These are phyloP conservation scores for Corymbia calophylla DNA, from an alignment of 441 rosid genomes.

Conservation along the genomic window DNA sequence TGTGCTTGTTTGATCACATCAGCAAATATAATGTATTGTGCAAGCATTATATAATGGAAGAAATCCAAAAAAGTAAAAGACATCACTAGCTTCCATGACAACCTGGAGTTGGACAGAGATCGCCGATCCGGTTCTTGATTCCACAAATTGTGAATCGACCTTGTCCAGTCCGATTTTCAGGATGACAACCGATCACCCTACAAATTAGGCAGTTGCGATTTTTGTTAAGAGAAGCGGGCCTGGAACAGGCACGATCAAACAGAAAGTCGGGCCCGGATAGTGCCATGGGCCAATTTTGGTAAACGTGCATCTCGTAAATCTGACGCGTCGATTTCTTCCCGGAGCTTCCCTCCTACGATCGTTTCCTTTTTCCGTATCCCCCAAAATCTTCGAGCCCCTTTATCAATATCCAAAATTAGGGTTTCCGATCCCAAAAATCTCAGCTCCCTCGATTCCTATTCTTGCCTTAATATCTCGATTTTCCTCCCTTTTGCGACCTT, in stretches of 20 bases:
- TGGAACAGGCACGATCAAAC: background rate
- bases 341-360: background rate
- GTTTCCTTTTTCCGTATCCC: background rate
- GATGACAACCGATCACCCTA: no score
- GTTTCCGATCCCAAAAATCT: background rate
- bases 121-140: rapidly evolving
- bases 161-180: no score
- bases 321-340: background rate
- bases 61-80: no score
- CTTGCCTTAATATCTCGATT: background rate
- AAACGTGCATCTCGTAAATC: background rate
- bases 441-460: background rate
- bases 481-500: background rate
- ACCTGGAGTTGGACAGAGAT: no score
- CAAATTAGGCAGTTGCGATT: no score
- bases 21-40: background rate
- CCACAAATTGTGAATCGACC: background rate
- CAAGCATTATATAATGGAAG: no score
- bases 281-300: background rate
- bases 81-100: no score
- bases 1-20: background rate
- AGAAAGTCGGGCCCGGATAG: background rate
- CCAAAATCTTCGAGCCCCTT: background rate
- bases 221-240: background rate
- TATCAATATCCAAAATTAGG: background rate